Evolutionary conservation across 2,329 filamentous ascomycete genomes (phyloP), one percentile per base, ranked within the genome.

Genomic region (Pseudocercospora pini-densiflorae): DNA sequence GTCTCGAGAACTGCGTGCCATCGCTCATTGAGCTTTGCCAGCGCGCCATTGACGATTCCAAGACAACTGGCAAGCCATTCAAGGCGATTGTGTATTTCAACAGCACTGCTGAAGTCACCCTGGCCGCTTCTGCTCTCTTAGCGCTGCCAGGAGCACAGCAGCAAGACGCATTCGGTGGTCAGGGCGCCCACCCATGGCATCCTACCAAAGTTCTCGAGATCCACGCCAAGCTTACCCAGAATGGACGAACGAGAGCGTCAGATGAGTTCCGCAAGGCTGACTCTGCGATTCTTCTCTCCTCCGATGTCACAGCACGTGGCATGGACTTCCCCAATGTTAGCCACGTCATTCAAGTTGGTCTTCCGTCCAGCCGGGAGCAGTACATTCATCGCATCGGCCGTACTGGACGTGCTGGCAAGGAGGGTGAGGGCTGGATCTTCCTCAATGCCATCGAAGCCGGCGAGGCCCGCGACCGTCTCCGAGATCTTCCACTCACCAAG

Each of bases 11-110:
- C 77, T 81, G 89, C 49, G 84, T 92, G 67, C 93, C 95, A 16
- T 81, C 90, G 2, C 78, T 98, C 21, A 84, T 95, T 62, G 94
- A 98, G 79, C 85, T 97, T 60, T 82, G 90, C 55, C 72, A 83
- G 31, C 80, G 81, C 24, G 77, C 77, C 67, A 63, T 75, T 47
- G 66, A 80, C 72, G 72, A 78, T 69, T 75, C 79, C 68, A 80
- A 83, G 68, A 51, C 73, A 1, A 77, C 78, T 3, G 73, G 68
- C 3, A 79, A 79, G 16, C 92, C 92, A 0, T 97, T 98, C 87
- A 99, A 99, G 85, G 92, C 93, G n/a, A 96, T 99, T 67, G 83
- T 97, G 49, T 99, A 97, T 82, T 90, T 94, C 78, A 92, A 92
- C 74, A 92, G 91, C 23, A 96, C 91, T 0, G 86, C 87, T 24